These are phyloP conservation scores for Fusarium poae DNA, from an alignment of 2,329 filamentous ascomycete genomes.

Conservation along the genomic window DNA sequence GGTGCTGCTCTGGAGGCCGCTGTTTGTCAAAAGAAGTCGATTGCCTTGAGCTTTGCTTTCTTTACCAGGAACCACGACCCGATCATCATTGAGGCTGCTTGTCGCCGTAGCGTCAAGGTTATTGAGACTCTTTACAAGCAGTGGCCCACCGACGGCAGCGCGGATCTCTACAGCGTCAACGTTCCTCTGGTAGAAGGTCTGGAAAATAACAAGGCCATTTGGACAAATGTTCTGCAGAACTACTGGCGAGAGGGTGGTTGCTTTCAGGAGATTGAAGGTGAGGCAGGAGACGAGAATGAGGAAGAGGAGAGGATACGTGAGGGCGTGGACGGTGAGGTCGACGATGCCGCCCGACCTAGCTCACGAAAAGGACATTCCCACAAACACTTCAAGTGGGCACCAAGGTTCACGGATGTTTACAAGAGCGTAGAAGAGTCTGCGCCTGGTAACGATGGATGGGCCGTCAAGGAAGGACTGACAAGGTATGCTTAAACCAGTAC, in stretches of 20 bases:
- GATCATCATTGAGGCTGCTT: conserved; percentile 81
- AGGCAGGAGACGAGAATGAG: conserved; percentile 72
- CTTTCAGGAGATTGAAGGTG: conserved; percentile 83
- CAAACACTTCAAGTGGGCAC: conserved; percentile 95
- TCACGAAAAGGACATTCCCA: conserved; percentile 70
- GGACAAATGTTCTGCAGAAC: conserved; percentile 90
- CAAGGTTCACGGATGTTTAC: conserved; percentile 87
- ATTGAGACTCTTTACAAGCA: conserved; percentile 83
- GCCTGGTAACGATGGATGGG: conserved; percentile 93
- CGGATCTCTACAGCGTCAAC: conserved; percentile 92
- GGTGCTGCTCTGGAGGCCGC: conserved; percentile 84
- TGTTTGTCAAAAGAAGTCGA: conserved; percentile 75
- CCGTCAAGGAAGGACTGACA: conserved; percentile 86
- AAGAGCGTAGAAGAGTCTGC: conserved; percentile 83
- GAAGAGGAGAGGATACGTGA: conserved; percentile 82
- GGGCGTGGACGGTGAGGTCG: conserved; percentile 66
- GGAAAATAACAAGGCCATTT: conserved; percentile 78
- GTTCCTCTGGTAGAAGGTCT: conserved; percentile 86
- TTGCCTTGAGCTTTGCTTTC: conserved; percentile 93
- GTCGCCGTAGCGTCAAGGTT: conserved; percentile 78
- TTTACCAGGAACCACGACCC: conserved; percentile 87
- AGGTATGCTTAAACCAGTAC: conserved; percentile 67
- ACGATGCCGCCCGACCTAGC: conserved; percentile 50
- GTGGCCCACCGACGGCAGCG: conserved; percentile 74
- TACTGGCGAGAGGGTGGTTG: conserved; percentile 88